Evolutionary conservation across 2,329 filamentous ascomycete species (phyloP), one percentile per base, ranked within the genome.

Genomic region (Parastagonospora avenae): DNA sequence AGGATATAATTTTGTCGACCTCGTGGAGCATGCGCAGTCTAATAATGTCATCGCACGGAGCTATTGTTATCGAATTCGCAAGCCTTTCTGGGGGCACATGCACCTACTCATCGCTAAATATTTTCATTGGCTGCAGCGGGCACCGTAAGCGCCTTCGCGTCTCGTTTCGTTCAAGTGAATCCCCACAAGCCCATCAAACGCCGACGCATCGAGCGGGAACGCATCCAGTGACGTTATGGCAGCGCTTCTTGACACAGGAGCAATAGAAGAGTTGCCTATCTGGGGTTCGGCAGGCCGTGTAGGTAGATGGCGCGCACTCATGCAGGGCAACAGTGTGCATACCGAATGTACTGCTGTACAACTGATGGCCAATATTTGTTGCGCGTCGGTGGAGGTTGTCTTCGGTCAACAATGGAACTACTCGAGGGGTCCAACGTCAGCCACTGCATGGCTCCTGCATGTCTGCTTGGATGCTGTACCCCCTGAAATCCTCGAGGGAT

Each of bases 361-460:
- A 51, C 30, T n/a, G 24, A 32, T 30, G 15, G 39, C 44, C 33
- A 44, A 40, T 37, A 41, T n/a, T 30, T 46, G 36, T 24, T 19
- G 30, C n/a, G 41, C 33, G 50, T 50, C 54, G 53, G 46, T 50
- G 48, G 42, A 41, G 35, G 14, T 48, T 29, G 30, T 47, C n/a
- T 40, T 19, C 24, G 32, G 46, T 43, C 32, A 43, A 48, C 15
- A 24, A 46, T 19, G 19, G 31, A 53, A 48, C 37, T 41, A 55
- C 52, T 52, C 11, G 53, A 39, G 45, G 36, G 42, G 55, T 64
- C 64, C 54, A 64, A 68, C 64, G 66, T 68, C 60, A 68, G 66
- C 66, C 57, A 57, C 51, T 44, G 43, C 45, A 52, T 35, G 12
- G 15, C 32, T 45, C 43, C 39, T 42, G 40, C 42, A 33, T 45